Percentiles rank a stretch among this genome's conserved stretches.
phyloP scores from a whole-genome alignment of 192 early-diverging fungal genomes.

The Coemansia sp. region DNA sequence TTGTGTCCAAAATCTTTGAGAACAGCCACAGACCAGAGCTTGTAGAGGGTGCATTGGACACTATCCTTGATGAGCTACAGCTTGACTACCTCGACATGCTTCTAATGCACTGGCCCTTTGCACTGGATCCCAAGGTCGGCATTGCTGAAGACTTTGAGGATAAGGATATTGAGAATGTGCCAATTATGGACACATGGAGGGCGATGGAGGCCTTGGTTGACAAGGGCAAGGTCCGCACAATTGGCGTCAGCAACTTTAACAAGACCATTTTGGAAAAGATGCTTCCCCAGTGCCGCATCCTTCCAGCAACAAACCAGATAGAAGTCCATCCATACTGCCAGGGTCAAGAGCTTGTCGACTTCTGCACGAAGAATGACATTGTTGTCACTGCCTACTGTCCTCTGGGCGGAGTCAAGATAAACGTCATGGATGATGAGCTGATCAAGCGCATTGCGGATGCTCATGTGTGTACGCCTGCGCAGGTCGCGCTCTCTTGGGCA shows the following conservation, averaged over 20 bases:
- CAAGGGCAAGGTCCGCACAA: constrained; percentile 68
- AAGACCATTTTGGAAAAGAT: constrained; percentile 66
- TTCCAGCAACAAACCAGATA: constrained; percentile 84
- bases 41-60: constrained; percentile 61
- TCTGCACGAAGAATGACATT: constrained; percentile 69
- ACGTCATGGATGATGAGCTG: constrained; percentile 48
- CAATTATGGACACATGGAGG: constrained; percentile 72
- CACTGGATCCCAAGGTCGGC: constrained; percentile 53
- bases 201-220: constrained; percentile 79
- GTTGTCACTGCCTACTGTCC: constrained; percentile 82
- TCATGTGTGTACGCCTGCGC: constrained; percentile 65
- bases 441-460: constrained; percentile 69
- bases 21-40: constrained; percentile 63
- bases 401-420: constrained; percentile 59
- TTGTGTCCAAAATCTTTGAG: constrained; percentile 79
- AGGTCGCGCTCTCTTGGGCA: constrained; percentile 76
- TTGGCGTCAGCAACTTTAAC: constrained; percentile 87
- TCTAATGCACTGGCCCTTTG: constrained; percentile 83
- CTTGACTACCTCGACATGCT: constrained; percentile 81
- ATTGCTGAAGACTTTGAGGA: constrained; percentile 29
- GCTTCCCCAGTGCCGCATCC: constrained; percentile 62
- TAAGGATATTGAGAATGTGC: constrained; percentile 52
- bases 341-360: constrained; percentile 69
- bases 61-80: constrained; percentile 67
- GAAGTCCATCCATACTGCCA: constrained; percentile 77